Conservation (phyloP, 306 rosid genomes). For the Rosa lucieae region DNA sequence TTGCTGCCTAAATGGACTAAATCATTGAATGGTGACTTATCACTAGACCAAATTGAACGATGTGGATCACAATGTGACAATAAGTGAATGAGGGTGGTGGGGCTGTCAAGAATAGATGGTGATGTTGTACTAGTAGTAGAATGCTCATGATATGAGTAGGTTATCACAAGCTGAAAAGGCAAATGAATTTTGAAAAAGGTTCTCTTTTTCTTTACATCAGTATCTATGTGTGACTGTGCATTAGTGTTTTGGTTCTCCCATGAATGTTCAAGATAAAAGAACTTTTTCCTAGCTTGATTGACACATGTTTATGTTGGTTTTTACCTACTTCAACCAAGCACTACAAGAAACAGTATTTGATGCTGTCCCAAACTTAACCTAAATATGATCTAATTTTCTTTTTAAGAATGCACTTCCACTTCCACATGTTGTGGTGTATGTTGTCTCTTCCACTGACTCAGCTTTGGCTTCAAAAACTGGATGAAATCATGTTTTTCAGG, state of each 20-base stretch:
- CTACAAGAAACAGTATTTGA: too few relatives aligned
- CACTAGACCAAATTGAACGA: neutral
- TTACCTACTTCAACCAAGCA: too few relatives aligned
- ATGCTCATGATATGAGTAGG: neutral
- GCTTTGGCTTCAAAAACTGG: conserved; percentile 20
- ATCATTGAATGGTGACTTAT: conserved; percentile 3
- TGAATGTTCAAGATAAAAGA: too few relatives aligned
- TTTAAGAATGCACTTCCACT: neutral
- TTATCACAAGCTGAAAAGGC: neutral
- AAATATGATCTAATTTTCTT: neutral
- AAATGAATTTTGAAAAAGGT: too few relatives aligned
- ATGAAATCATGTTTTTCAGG: conserved; percentile 51
- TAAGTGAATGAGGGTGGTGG: neutral
- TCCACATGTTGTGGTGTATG: neutral
- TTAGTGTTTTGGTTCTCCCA: too few relatives aligned
- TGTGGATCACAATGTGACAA: neutral
- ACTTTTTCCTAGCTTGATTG: too few relatives aligned
- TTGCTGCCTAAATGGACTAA: neutral
- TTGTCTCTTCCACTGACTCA: conserved; percentile 17
- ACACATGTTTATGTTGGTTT: too few relatives aligned
- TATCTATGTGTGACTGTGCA: neutral
- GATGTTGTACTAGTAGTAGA: neutral
- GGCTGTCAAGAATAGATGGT: neutral
- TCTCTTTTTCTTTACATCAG: too few relatives aligned
- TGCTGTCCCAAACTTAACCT: neutral